Evolutionary conservation across 306 rosid genomes (phyloP), one percentile per base, ranked within the genome.

Genomic region (Prinsepia uniflora): DNA sequence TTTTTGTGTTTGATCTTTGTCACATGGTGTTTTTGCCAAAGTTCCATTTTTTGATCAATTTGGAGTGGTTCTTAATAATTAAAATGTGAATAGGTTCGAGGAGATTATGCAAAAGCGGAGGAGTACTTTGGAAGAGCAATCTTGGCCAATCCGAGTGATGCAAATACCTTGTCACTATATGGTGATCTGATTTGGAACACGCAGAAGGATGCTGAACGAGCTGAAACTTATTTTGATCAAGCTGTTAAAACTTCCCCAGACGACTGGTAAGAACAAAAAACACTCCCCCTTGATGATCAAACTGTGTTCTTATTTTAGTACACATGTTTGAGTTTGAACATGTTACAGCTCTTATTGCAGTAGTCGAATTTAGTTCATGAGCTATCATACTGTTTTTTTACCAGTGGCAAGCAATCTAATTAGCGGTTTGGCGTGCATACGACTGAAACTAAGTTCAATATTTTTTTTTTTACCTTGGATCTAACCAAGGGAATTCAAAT

Each of bases 121-220:
- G 93, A 85, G 83, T 90, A 82, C 42, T 81, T 83, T 66, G 90
- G 76, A 66, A 93, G 97, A 73, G 91, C 98, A 0, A 84, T 90
- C 45, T 80, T 90, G 77, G 86, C 82, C 34, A 80, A 82, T 60
- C 93, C 96, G 18, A 67, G 65, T 63, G 96, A 92, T 80, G 91
- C 83, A 42, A 70, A 71, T 72, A 61, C 75, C 70, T 41, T 90
- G 41, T 84, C 89, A 10, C 80, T 80, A 7, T 90, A 88, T 73
- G 96, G 87, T 8, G 88, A 86, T 67, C 68, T 92, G 43, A 85
- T 88, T 72, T 92, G 96, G 98, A 80, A 73, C 55, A 70, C 80
- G 18, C 62, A 88, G n/a, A 88, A 81, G 78, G 80, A 88, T 79
- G 84, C 77, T 68, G 56, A 69, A 72, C 84, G 89, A 74, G 96